These are phyloP conservation scores for Colletotrichum melonis DNA, from an alignment of 2,329 filamentous ascomycete genomes.

Conservation along the genomic window DNA sequence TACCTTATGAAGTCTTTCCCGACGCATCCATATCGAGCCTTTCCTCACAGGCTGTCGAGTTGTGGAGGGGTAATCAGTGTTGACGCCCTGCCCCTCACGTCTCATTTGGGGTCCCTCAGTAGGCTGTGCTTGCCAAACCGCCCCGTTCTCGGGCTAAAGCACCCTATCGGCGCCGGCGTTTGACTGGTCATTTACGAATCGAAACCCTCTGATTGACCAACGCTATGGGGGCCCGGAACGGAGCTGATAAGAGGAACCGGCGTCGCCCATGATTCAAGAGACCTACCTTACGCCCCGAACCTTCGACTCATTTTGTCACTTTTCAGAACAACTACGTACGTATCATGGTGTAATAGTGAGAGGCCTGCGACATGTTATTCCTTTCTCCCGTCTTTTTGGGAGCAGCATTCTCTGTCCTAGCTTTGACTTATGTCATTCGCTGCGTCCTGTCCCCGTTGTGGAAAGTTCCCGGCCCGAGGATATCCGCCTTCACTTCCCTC, in stretches of 20 bases:
- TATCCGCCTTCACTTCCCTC: slow-evolving; percentile 62
- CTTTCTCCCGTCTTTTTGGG: slow-evolving; percentile 36
- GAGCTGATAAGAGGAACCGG: slow-evolving; percentile 30
- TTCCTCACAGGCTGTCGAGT: neutral
- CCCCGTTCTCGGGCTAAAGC: neutral
- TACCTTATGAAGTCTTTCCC: neutral
- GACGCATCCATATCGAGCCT: neutral
- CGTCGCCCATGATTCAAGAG: slow-evolving; percentile 1
- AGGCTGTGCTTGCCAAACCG: slow-evolving; percentile 13
- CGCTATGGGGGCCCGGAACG: slow-evolving; percentile 12
- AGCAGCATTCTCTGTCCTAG: slow-evolving; percentile 21
- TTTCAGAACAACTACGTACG: neutral
- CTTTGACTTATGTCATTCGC: slow-evolving; percentile 28
- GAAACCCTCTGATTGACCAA: slow-evolving; percentile 26
- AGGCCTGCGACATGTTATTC: slow-evolving; percentile 32
- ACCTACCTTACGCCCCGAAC: neutral
- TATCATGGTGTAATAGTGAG: neutral
- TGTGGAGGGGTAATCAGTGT: slow-evolving; percentile 13
- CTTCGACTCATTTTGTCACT: neutral
- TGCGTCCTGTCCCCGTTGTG: slow-evolving; percentile 51
- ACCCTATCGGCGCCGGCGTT: slow-evolving; percentile 20
- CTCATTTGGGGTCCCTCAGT: slow-evolving; percentile 1
- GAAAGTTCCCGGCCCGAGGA: slow-evolving; percentile 59
- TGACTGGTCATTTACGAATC: slow-evolving; percentile 22
- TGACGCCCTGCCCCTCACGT: slow-evolving; percentile 17